phyloP scores from a whole-genome alignment of 768 basidiomycete species.

The Sarcomyxa edulis region DNA sequence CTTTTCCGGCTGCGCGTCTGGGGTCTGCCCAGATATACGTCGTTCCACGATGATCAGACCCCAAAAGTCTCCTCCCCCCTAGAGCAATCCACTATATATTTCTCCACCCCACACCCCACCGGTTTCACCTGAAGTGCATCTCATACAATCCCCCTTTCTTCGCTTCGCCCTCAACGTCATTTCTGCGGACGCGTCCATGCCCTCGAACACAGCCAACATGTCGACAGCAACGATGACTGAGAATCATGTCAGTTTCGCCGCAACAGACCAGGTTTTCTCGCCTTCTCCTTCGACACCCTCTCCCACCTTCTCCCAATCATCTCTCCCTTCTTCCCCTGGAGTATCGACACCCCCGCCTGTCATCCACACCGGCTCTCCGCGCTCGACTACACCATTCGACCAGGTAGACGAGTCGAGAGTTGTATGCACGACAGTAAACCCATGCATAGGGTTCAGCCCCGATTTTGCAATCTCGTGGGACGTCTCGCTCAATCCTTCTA shows the following conservation, averaged over 20 bases:
- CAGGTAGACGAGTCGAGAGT: conserved; percentile 12
- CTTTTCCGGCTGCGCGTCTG: no score
- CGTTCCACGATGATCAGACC: no score
- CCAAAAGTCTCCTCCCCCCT: no score
- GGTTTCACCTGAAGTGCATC: no score
- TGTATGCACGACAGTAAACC: conserved; percentile 31
- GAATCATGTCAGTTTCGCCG: conserved; percentile 39
- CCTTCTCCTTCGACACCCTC: conserved; percentile 19
- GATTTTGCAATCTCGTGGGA: conserved; percentile 33
- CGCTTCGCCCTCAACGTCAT: no score
- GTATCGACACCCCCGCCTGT: conserved; percentile 31
- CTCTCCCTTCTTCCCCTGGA: conserved; percentile 29
- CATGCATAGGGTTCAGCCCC: conserved; percentile 33
- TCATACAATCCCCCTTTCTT: no score
- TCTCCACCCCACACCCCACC: no score
- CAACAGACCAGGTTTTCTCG: conserved; percentile 26
- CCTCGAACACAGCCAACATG: no score
- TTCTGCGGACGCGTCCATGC: no score
- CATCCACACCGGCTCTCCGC: conserved; percentile 25
- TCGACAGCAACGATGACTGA: no score
- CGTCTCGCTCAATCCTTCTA: conserved; percentile 27
- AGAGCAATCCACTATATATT: no score
- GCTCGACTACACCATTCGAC: conserved; percentile 18
- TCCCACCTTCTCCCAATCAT: conserved; percentile 27
- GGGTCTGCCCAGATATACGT: no score